Conservation (phyloP, 108 stramenopile genomes). For the Nitzschia sp. region DNA sequence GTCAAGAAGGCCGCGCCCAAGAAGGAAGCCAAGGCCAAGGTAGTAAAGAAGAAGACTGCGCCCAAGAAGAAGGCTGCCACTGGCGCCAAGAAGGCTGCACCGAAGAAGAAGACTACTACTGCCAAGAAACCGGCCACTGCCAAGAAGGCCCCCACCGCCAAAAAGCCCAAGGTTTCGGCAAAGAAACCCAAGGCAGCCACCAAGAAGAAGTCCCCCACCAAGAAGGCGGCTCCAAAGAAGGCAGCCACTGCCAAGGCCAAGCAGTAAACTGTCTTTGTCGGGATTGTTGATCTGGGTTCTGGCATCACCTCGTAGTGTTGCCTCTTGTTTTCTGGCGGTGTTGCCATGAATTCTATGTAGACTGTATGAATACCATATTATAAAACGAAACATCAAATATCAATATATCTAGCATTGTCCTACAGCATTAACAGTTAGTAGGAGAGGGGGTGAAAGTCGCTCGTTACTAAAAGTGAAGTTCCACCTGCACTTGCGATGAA, state of each 20-base stretch:
- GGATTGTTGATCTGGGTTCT: not conserved
- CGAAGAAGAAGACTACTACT: slow-evolving; percentile 10
- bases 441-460: too few relatives aligned
- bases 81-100: slow-evolving; percentile 14
- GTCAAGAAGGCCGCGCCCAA: slow-evolving; percentile 38
- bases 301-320: not conserved
- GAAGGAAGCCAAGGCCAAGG: slow-evolving; percentile 29
- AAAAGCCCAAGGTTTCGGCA: slow-evolving; percentile 1
- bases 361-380: not conserved
- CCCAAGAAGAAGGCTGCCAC: slow-evolving; percentile 21
- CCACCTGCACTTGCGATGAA: too few relatives aligned
- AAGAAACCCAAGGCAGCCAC: not conserved
- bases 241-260: slow-evolving; percentile 8
- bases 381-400: too few relatives aligned
- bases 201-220: slow-evolving; percentile 29
- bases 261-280: slow-evolving; percentile 1
- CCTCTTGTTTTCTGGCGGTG: not conserved
- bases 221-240: slow-evolving; percentile 22
- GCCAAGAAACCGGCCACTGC: slow-evolving; percentile 6
- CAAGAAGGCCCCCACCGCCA: slow-evolving; percentile 20
- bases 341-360: not conserved
- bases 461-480: too few relatives aligned
- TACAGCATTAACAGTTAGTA: too few relatives aligned
- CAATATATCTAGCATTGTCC: too few relatives aligned
- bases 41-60: slow-evolving; percentile 24